These are phyloP conservation scores for Sugiyamaella castrensis DNA, from an alignment of 1,139 yeast species.

Conservation along the genomic window DNA sequence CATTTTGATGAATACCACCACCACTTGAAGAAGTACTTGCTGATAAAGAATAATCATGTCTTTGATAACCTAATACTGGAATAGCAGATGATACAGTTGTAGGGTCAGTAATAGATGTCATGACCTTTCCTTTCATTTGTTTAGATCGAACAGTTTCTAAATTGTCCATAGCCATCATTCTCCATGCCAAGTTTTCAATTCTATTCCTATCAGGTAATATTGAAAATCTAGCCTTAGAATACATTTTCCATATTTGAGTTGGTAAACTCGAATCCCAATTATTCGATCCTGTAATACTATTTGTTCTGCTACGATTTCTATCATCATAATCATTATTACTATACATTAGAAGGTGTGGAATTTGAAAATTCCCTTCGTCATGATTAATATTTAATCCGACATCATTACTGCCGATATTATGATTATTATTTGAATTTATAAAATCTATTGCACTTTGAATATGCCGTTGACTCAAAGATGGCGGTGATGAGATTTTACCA, in stretches of 20 bases:
- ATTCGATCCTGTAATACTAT: no score
- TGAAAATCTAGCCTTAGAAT: slow-evolving; percentile 64
- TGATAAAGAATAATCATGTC: no score
- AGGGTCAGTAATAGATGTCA: neutral
- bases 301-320: no score
- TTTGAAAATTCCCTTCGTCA: no score
- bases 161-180: slow-evolving; percentile 67
- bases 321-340: no score
- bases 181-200: slow-evolving; percentile 82
- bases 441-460: no score
- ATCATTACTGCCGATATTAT: no score
- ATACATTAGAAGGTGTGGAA: no score
- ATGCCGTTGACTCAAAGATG: no score
- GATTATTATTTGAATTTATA: no score
- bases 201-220: slow-evolving; percentile 71
- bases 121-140: neutral
- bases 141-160: neutral
- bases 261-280: neutral
- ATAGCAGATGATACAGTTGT: neutral
- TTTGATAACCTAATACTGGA: no score
- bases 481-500: neutral
- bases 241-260: slow-evolving; percentile 70
- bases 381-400: no score
- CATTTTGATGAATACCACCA: neutral
- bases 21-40: neutral